Conservation (phyloP, 2,329 filamentous ascomycete species). For the Penicillium brevicompactum region DNA sequence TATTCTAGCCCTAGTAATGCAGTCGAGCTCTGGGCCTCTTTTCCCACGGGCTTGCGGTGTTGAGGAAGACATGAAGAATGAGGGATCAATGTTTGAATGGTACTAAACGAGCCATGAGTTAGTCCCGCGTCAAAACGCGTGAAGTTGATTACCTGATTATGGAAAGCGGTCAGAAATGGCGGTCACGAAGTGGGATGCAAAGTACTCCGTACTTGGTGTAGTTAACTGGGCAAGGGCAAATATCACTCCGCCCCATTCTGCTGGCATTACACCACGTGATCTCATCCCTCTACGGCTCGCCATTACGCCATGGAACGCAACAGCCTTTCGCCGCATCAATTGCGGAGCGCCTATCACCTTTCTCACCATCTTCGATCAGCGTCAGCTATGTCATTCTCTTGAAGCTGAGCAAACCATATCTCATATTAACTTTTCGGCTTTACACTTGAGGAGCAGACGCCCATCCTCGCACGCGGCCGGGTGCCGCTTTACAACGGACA, state of each 20-base stretch:
- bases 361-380: constrained; percentile 12
- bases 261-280: not conserved
- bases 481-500: constrained; percentile 39
- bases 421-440: not conserved
- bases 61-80: not conserved
- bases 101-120: no score
- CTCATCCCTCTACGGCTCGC: constrained; percentile 17
- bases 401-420: constrained; percentile 4
- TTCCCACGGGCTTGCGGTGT: not conserved
- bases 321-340: constrained; percentile 37
- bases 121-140: no score
- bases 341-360: constrained; percentile 23
- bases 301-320: constrained; percentile 28
- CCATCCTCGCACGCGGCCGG: constrained; percentile 34
- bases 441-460: constrained; percentile 18
- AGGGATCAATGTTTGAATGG: no score
- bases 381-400: constrained; percentile 29
- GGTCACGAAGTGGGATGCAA: no score
- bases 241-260: no score
- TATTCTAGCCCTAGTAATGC: constrained; percentile 25
- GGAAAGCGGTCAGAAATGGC: no score
- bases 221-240: no score
- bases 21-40: not conserved
- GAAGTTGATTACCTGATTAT: no score
- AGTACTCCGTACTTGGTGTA: no score